A percentile compares a stretch with the other conserved stretches of the same genome.
Conservation (phyloP, 176 grass and related monocot genomes). For the Leersia perrieri region DNA sequence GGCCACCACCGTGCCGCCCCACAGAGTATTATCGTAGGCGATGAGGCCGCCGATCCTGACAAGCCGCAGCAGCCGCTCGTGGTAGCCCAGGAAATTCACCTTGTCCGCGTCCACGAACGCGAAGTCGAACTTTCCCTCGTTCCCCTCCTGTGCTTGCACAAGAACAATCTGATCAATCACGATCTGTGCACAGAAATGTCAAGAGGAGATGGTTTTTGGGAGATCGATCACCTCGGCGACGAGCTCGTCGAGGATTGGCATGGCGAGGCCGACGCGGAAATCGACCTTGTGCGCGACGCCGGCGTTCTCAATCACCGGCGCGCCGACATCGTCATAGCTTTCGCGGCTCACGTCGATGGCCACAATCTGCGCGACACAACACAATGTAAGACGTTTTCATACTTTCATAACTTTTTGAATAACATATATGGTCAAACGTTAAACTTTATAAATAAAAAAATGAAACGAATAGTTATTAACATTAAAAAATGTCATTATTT, state of each 20-base stretch:
- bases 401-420: no score
- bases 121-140: slow-evolving; percentile 52
- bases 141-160: slow-evolving; percentile 49
- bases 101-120: slow-evolving; percentile 75
- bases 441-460: no score
- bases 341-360: slow-evolving; percentile 60
- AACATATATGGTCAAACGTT: no score
- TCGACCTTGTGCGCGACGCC: slow-evolving; percentile 71
- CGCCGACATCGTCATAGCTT: slow-evolving; percentile 52
- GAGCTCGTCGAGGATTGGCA: slow-evolving; percentile 44
- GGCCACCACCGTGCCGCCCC: slow-evolving; percentile 38
- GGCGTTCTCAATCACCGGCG: slow-evolving; percentile 67
- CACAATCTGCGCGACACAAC: slow-evolving; percentile 57
- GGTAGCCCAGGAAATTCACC: slow-evolving; percentile 56
- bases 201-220: background rate
- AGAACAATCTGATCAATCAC: background rate
- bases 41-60: slow-evolving; percentile 55
- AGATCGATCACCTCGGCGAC: slow-evolving; percentile 53
- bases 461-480: no score
- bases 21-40: slow-evolving; percentile 65
- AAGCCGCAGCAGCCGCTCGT: slow-evolving; percentile 56
- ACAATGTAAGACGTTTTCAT: no score
- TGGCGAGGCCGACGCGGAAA: slow-evolving; percentile 49
- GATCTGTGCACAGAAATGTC: background rate
- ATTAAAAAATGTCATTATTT: no score